Evolutionary conservation across 352 stramenopile species (phyloP).

Genomic region (Phytopythium boreale): DNA sequence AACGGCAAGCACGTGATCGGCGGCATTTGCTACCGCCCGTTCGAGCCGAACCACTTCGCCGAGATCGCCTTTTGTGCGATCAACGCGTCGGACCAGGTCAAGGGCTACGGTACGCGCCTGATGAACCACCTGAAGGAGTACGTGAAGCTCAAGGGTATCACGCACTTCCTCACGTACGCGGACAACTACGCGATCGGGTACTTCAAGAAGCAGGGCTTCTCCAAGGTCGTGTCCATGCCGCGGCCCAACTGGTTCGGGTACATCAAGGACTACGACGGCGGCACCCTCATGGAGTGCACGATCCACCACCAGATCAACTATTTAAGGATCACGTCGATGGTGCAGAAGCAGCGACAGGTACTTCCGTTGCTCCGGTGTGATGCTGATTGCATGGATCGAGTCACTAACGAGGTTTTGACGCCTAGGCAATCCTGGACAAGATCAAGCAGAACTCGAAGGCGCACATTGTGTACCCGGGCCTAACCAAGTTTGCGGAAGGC

Average conservation of each 20-base stretch:
- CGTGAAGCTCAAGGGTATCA: conserved; percentile 89
- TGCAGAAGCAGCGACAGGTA: conserved; percentile 93
- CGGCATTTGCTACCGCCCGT: conserved; percentile 97
- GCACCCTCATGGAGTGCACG: conserved; percentile 99
- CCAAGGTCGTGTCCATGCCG: conserved; percentile 86
- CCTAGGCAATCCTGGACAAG: conserved; percentile 75
- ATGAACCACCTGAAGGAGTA: conserved; percentile 99
- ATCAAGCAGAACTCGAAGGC: conserved; percentile 74
- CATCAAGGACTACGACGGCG: conserved; percentile 99
- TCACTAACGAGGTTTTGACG: conserved; percentile 1
- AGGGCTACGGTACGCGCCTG: conserved; percentile 97
- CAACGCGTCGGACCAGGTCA: conserved; percentile 94
- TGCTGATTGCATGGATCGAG: neutral
- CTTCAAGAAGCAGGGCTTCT: conserved; percentile 97
- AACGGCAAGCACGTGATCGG: conserved; percentile 93
- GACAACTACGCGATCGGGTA: conserved; percentile 99
- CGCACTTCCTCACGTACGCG: conserved; percentile 98
- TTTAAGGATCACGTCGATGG: conserved; percentile 93
- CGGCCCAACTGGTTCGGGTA: conserved; percentile 94
- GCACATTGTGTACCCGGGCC: conserved; percentile 68
- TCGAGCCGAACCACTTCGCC: conserved; percentile 94
- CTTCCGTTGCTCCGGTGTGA: neutral
- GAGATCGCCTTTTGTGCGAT: conserved; percentile 99
- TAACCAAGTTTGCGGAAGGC: conserved; percentile 73
- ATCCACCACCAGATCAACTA: conserved; percentile 98